Evolutionary conservation across 2,329 filamentous ascomycete species (phyloP).

Genomic region (Cladosporium sp.): DNA sequence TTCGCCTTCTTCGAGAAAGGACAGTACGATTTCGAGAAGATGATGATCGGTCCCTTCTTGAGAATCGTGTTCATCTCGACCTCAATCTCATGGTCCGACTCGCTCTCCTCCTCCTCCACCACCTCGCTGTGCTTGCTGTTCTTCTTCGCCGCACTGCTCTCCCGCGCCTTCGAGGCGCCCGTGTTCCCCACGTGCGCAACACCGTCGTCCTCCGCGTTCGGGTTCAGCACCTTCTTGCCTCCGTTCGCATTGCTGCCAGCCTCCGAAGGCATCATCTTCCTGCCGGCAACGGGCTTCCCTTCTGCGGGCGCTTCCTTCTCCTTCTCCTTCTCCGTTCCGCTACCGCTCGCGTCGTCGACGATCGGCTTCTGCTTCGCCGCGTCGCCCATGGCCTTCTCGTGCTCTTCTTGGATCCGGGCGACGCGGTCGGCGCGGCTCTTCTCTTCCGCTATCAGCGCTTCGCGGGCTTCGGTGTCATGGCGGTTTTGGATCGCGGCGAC

Average conservation of each 20-base stretch:
- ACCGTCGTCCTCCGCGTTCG: constrained; percentile 33
- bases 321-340: background rate
- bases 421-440: constrained; percentile 22
- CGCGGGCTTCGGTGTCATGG: constrained; percentile 30
- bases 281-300: constrained; percentile 48
- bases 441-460: constrained; percentile 23
- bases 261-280: constrained; percentile 43
- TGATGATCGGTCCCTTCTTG: constrained; percentile 80
- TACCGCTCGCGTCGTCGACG: constrained; percentile 41
- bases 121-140: constrained; percentile 14
- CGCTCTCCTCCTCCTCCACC: constrained; percentile 42
- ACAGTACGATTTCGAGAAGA: constrained; percentile 95
- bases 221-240: constrained; percentile 28
- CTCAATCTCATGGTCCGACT: constrained; percentile 60
- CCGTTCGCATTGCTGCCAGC: background rate
- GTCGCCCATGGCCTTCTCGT: constrained; percentile 37
- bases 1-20: constrained; percentile 82
- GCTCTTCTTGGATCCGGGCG: constrained; percentile 26
- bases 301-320: constrained; percentile 20
- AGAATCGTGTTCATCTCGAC: constrained; percentile 70
- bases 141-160: constrained; percentile 26
- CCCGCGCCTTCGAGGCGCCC: constrained; percentile 27
- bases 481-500: constrained; percentile 48
- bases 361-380: constrained; percentile 60
- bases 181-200: constrained; percentile 42